Evolutionary conservation across 164 flowering plant genomes (phyloP), one percentile per base, ranked within the genome.

Genomic region (Cinnamomum micranthum): DNA sequence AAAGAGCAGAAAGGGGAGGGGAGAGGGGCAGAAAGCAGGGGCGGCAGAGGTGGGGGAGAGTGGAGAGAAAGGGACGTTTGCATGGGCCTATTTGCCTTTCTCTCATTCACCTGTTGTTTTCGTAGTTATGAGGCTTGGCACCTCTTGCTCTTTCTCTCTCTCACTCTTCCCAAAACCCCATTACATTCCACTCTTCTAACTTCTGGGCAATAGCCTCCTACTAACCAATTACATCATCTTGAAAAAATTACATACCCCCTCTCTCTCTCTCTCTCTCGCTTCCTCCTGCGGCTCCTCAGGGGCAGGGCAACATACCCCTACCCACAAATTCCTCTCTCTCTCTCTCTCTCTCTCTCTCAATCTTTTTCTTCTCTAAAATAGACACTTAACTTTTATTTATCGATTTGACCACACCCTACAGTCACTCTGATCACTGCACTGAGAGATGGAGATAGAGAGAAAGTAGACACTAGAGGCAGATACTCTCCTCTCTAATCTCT

Each of bases 41-140:
- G 87, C 89, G 87, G 89, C 87, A 86, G 88, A 83, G 80, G 87
- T 85, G 89, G 88, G 88, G 81, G 87, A 81, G 82, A 79, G 86
- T 77, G 77, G 84, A 20, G 25, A 31, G 92, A 87, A 86, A 86
- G 82, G 86, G 92, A 87, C 92, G 87, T 85, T 79, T 89, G 89
- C 90, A 86, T 88, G 92, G 88, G 74, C 22, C 33, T n/a, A 69
- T 41, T 65, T 77, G 74, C 86, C 85, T 86, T 84, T 84, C 83
- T 71, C 85, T 80, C 86, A 78, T 81, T 85, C 88, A 86, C 82
- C 83, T 74, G 88, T 88, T 86, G 83, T 81, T 87, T 82, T 87
- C 92, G 79, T 51, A 85, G 81, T 87, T 80, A 86, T 79, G 82
- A 79, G 23, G 70, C n/a, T 14, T 68, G 63, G 50, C 62, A 77